These are phyloP conservation scores for Fusarium paranaense DNA, from an alignment of 2,329 filamentous ascomycete genomes.

Conservation along the genomic window DNA sequence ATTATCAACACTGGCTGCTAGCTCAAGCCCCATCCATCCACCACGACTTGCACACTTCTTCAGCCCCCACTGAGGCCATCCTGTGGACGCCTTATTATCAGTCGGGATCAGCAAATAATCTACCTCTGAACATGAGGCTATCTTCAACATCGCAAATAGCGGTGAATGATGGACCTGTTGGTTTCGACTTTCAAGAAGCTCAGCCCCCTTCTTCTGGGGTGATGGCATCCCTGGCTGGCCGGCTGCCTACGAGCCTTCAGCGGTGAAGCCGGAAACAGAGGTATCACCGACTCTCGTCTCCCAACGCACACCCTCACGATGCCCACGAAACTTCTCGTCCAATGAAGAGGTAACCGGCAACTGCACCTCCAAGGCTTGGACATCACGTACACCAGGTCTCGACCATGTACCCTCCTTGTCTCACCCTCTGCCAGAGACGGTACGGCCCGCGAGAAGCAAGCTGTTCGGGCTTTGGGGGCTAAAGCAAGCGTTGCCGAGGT, in stretches of 20 bases:
- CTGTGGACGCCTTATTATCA: slow-evolving; percentile 1
- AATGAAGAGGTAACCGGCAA: neutral
- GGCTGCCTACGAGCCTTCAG: neutral
- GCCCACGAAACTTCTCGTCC: neutral
- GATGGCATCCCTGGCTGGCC: neutral
- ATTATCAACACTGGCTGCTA: neutral
- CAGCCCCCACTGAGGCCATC: neutral
- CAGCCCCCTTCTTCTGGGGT: neutral
- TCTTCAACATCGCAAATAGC: neutral
- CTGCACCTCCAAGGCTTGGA: neutral
- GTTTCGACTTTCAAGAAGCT: neutral
- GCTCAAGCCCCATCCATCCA: neutral
- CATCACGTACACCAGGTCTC: neutral
- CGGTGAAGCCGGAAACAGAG: neutral
- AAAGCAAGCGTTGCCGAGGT: neutral
- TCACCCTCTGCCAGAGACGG: neutral
- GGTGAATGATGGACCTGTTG: neutral
- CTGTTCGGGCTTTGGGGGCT: neutral
- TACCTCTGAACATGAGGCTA: neutral
- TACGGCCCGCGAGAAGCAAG: neutral
- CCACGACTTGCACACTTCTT: neutral
- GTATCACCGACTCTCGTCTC: neutral
- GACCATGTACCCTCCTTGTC: neutral
- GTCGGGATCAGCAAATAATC: neutral
- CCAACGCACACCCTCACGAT: neutral